These are phyloP conservation scores for Oryza brachyantha DNA, from an alignment of 176 grass and related monocot species.

Conservation along the genomic window DNA sequence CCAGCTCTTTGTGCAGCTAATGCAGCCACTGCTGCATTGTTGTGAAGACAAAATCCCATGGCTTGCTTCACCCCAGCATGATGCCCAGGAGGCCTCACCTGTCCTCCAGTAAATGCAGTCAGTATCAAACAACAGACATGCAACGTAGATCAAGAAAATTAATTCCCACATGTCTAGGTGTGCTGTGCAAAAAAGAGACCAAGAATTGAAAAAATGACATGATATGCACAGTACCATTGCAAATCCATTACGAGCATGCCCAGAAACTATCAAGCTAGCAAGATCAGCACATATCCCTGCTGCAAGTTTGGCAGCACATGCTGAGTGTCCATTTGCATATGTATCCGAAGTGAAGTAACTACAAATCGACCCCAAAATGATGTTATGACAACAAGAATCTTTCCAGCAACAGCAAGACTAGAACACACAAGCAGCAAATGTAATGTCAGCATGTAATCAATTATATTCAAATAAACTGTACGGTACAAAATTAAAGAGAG, in stretches of 20 bases:
- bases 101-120: conserved; percentile 7
- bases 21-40: conserved; percentile 90
- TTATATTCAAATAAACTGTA: conserved; percentile 1
- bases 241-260: conserved; percentile 76
- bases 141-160: conserved; percentile 20
- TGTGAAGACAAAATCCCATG: conserved; percentile 99
- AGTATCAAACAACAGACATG: conserved; percentile 1
- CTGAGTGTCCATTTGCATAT: conserved; percentile 85
- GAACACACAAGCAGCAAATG: neutral
- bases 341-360: conserved; percentile 98
- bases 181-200: conserved; percentile 20
- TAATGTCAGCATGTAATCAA: conserved; percentile 17
- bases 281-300: conserved; percentile 96
- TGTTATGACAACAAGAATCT: conserved; percentile 30
- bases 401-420: neutral
- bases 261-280: conserved; percentile 70
- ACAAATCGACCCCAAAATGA: conserved; percentile 33
- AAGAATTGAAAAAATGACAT: conserved; percentile 27
- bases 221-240: conserved; percentile 64
- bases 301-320: conserved; percentile 91
- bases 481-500: neutral
- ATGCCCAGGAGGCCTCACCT: conserved; percentile 99
- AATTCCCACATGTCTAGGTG: neutral
- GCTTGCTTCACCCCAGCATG: conserved; percentile 90
- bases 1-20: conserved; percentile 90